Percentiles rank a stretch among this genome's conserved stretches.
Conservation (phyloP, 345 rosid genomes). For the Camelina neglecta region DNA sequence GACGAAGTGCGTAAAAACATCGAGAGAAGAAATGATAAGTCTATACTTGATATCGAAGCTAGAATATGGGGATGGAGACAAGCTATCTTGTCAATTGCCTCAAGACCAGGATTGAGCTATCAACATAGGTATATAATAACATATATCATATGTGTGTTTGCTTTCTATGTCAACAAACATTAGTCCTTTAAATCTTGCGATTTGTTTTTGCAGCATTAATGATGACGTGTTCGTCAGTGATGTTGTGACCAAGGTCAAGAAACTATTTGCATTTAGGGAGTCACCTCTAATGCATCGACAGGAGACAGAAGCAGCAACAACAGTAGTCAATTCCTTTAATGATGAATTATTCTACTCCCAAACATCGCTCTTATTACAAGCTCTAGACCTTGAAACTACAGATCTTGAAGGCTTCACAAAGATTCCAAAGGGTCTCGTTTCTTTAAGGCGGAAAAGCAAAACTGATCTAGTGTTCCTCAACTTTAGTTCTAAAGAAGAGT, state of each 20-base stretch:
- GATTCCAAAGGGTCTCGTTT: constrained; percentile 5
- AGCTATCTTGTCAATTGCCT: constrained; percentile 21
- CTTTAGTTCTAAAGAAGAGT: neutral
- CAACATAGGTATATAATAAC: constrained; percentile 7
- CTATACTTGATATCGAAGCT: constrained; percentile 21
- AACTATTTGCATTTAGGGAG: neutral
- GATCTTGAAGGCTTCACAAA: constrained; percentile 17
- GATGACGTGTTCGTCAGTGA: neutral
- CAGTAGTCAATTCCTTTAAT: neutral
- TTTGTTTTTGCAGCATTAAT: constrained; percentile 20
- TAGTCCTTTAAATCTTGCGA: too few relatives aligned
- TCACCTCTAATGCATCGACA: neutral
- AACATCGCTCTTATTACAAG: constrained; percentile 23
- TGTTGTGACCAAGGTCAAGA: constrained; percentile 12
- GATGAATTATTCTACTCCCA: constrained; percentile 11
- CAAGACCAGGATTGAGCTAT: neutral
- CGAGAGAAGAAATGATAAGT: neutral
- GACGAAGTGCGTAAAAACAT: constrained; percentile 2
- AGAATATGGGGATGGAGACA: constrained; percentile 31
- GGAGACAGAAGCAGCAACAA: neutral
- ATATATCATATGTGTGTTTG: too few relatives aligned
- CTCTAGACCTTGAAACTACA: neutral
- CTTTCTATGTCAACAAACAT: neutral
- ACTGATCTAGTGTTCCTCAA: constrained; percentile 10
- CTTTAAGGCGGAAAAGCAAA: neutral